Percentiles rank a stretch among this genome's conserved stretches.
These are phyloP conservation scores for Aspergillus baeticus DNA, from an alignment of 495 filamentous ascomycete species.

Conservation along the genomic window DNA sequence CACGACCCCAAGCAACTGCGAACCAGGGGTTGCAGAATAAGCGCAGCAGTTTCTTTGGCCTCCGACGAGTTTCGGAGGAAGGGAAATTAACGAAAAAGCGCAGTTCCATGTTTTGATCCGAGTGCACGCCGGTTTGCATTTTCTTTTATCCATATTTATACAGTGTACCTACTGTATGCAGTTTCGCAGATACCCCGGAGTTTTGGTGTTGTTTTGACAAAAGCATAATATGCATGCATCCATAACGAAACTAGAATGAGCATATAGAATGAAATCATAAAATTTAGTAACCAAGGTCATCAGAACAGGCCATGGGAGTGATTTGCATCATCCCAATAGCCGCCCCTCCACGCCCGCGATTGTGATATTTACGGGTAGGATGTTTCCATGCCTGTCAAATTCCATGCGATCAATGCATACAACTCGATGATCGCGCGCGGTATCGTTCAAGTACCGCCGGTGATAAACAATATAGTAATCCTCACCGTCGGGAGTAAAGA, in stretches of 20 bases:
- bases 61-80: constrained; percentile 35
- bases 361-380: constrained; percentile 40
- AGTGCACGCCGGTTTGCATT: neutral
- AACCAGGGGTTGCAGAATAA: constrained; percentile 33
- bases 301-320: too few relatives aligned
- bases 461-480: constrained; percentile 53
- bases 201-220: constrained; percentile 3
- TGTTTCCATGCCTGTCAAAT: constrained; percentile 42
- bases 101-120: constrained; percentile 52
- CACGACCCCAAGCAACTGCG: constrained; percentile 15
- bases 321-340: constrained; percentile 1
- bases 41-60: constrained; percentile 52
- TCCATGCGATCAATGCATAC: constrained; percentile 47
- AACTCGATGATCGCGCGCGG: constrained; percentile 43
- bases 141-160: neutral
- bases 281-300: neutral
- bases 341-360: constrained; percentile 28
- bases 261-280: constrained; percentile 2
- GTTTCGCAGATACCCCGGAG: constrained; percentile 13
- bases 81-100: constrained; percentile 48
- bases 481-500: constrained; percentile 41
- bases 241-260: neutral
- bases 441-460: constrained; percentile 40
- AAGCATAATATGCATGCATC: constrained; percentile 3
- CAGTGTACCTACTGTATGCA: neutral